A percentile compares a stretch with the other conserved stretches of the same genome.
phyloP scores from a whole-genome alignment of 768 basidiomycete species.

The Sarcomyxa edulis region DNA sequence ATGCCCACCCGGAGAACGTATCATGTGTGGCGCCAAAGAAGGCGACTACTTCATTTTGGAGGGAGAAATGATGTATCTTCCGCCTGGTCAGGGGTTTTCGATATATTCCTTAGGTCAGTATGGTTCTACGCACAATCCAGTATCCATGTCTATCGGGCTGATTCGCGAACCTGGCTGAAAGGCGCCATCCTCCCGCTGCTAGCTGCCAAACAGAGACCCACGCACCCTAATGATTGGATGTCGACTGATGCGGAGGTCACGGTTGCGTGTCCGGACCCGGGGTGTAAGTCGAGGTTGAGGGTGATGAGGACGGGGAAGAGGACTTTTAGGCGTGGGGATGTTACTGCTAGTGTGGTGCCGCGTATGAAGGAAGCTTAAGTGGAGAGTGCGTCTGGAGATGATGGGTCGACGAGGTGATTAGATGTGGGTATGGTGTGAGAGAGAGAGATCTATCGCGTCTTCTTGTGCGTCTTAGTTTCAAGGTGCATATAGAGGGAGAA shows the following conservation, averaged over 20 bases:
- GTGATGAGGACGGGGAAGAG: constrained; percentile 46
- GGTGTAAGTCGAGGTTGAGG: constrained; percentile 51
- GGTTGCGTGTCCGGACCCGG: constrained; percentile 67
- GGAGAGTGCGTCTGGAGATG: too few species aligned
- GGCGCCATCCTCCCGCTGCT: constrained; percentile 61
- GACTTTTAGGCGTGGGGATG: constrained; percentile 49
- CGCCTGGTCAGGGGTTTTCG: constrained; percentile 59
- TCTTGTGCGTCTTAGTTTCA: too few species aligned
- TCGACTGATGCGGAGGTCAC: constrained; percentile 55
- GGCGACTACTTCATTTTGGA: constrained; percentile 60
- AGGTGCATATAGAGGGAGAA: too few species aligned
- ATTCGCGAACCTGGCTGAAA: constrained; percentile 15
- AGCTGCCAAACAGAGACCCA: constrained; percentile 59
- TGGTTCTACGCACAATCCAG: neutral
- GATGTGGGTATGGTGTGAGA: too few species aligned
- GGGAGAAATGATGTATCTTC: constrained; percentile 61
- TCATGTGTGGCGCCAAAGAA: constrained; percentile 59
- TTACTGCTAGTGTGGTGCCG: constrained; percentile 49
- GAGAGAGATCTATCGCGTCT: too few species aligned
- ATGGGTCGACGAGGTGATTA: too few species aligned
- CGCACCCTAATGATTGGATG: constrained; percentile 62
- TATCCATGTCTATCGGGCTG: neutral
- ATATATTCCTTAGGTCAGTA: constrained; percentile 58
- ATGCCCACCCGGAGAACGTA: constrained; percentile 50
- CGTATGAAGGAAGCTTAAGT: too few species aligned